phyloP scores from a whole-genome alignment of 2,329 filamentous ascomycete genomes.

The Ceratocystis albifundus region DNA sequence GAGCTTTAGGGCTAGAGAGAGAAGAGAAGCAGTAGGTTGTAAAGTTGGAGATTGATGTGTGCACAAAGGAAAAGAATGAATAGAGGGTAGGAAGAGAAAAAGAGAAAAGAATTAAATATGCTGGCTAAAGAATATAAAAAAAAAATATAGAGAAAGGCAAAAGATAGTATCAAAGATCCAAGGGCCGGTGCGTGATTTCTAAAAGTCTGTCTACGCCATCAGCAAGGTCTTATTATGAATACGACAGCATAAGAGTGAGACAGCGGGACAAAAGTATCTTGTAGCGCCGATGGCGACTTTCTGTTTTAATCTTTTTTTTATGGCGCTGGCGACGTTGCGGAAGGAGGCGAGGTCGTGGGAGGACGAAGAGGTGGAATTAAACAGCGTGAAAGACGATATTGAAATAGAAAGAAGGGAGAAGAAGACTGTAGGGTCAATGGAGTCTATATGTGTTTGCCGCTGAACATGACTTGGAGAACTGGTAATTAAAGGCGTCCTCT shows the following conservation, averaged over 20 bases:
- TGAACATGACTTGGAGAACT: neutral
- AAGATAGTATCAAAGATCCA: neutral
- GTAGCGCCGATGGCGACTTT: slow-evolving; percentile 2
- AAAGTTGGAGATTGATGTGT: slow-evolving; percentile 14
- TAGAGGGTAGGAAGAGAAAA: slow-evolving; percentile 9
- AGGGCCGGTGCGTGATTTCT: slow-evolving; percentile 11
- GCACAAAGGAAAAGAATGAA: slow-evolving; percentile 16
- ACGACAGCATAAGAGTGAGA: slow-evolving; percentile 8
- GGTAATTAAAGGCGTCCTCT: neutral
- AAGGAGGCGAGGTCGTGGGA: neutral
- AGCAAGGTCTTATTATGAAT: neutral
- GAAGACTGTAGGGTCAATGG: neutral
- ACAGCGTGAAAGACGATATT: neutral
- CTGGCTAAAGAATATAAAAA: slow-evolving; percentile 14
- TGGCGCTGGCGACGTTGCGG: neutral
- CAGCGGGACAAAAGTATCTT: neutral
- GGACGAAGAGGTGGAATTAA: neutral
- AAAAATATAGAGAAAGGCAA: slow-evolving; percentile 15
- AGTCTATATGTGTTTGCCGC: neutral
- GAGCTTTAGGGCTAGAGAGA: neutral
- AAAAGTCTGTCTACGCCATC: neutral
- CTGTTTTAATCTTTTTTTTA: neutral
- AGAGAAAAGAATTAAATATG: slow-evolving; percentile 19
- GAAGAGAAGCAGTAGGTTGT: neutral
- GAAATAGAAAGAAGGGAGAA: neutral